Base-by-base conservation (phyloP, 805 yeast genomes). In the Ogataea sp. region DNA sequence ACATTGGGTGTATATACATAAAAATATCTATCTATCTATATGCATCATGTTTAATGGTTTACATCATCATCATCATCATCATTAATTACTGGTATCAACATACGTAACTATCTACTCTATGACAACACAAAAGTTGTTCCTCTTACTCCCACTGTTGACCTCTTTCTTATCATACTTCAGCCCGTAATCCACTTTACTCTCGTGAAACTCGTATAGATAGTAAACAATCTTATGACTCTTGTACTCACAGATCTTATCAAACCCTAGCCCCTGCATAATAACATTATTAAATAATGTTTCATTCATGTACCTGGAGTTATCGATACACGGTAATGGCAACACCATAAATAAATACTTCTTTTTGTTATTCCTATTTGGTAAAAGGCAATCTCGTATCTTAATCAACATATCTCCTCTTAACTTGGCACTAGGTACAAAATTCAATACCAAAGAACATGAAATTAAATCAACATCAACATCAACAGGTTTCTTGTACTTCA, bases 381-480 rank as follows among this genome's bases (percentile, higher is more conserved):
- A n/a, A n/a, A 89, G 61, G 51, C 85, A 89, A 21, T 62, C 41
- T 4, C 74, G 61, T 9, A 86, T 72, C 40, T 83, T 55, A 27
- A 53, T 51, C 45, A 88, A 62, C 97, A 90, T 90, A 5, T 71
- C 73, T 2, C 97, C 97, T 39, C 98, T 62, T 13, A 62, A 72
- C 8, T 50, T 51, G 0, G 89, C 76, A 1, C 75, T 75, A 0
- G 96, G 85, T 1, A 90, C 96, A 60, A 85, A 90, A 55, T 90
- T 90, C 13, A 90, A 64, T 29, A 90, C 98, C 40, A 90, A 58
- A 0, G 96, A 86, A 45, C 95, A 82, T 7, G 95, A 85, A 1
- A 90, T 65, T 21, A 86, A 51, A 45, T 80, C 70, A 54, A 80
- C 89, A 40, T 56, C 67, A 7, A 75, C 80, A 0, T 62, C 65